Percentiles rank a stretch among this genome's conserved stretches.
Evolutionary conservation across 2,329 filamentous ascomycete species (phyloP).

Genomic region (Dryadomyces sulphureus): DNA sequence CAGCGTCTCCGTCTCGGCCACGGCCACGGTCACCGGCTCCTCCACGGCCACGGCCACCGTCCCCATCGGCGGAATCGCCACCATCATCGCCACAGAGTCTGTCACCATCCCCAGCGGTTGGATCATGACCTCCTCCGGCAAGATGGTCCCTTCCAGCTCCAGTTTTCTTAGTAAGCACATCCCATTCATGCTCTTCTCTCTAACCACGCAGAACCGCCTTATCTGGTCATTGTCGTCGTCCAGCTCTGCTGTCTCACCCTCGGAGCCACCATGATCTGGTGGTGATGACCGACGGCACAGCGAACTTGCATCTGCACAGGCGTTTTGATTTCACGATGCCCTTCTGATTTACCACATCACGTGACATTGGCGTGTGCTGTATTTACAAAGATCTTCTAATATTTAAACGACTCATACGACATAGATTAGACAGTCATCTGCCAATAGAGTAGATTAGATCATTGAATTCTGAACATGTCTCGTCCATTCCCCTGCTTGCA

Average conservation of each 20-base stretch:
- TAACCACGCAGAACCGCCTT: slow-evolving; percentile 18
- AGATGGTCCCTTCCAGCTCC: slow-evolving; percentile 59
- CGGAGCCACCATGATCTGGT: slow-evolving; percentile 6
- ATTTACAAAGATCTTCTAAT: too few relatives aligned
- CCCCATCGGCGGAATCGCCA: slow-evolving; percentile 54
- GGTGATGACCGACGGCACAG: not conserved
- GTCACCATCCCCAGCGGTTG: slow-evolving; percentile 59
- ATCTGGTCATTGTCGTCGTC: slow-evolving; percentile 32
- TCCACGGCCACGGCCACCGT: slow-evolving; percentile 51
- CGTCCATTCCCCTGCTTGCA: too few relatives aligned
- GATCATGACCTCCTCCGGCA: slow-evolving; percentile 65
- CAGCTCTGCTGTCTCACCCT: slow-evolving; percentile 25
- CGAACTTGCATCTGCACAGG: too few relatives aligned
- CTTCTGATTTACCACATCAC: too few relatives aligned
- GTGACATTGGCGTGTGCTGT: too few relatives aligned
- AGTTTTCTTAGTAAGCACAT: slow-evolving; percentile 34
- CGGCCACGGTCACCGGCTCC: slow-evolving; percentile 45
- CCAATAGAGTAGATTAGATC: too few relatives aligned
- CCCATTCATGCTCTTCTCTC: slow-evolving; percentile 1
- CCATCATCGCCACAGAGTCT: slow-evolving; percentile 34
- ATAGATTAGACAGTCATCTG: too few relatives aligned
- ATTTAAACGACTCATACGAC: too few relatives aligned
- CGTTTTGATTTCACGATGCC: too few relatives aligned
- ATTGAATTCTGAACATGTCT: too few relatives aligned
- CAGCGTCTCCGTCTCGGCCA: slow-evolving; percentile 27